These are phyloP conservation scores for Agastache rugosa DNA, from an alignment of 257 asterid species.

Conservation along the genomic window DNA sequence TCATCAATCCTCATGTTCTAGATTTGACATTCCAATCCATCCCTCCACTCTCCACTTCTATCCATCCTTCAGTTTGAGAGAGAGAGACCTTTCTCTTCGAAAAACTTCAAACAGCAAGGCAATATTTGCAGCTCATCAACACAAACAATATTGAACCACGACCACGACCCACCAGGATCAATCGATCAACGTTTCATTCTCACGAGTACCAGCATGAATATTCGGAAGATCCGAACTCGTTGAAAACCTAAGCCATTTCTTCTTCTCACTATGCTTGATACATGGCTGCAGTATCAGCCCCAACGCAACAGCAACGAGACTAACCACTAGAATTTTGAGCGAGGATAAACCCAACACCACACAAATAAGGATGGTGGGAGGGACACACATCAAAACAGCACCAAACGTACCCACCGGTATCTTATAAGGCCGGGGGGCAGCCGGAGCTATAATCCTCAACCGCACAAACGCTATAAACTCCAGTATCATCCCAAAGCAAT, in stretches of 20 bases:
- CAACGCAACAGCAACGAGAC: constrained; percentile 54
- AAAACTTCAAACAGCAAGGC: too few relatives aligned
- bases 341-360: constrained; percentile 58
- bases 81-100: not conserved
- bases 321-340: constrained; percentile 48
- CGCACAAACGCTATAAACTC: constrained; percentile 64
- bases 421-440: constrained; percentile 61
- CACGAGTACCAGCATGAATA: constrained; percentile 33
- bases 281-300: constrained; percentile 64
- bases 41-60: not conserved
- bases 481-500: constrained; percentile 70
- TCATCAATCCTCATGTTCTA: not conserved
- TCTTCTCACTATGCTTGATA: constrained; percentile 55
- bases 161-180: not conserved
- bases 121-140: not conserved
- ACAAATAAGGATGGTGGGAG: constrained; percentile 56
- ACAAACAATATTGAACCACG: too few relatives aligned
- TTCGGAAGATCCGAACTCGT: constrained; percentile 58
- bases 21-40: not conserved
- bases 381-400: constrained; percentile 55
- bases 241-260: constrained; percentile 62
- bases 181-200: constrained; percentile 35
- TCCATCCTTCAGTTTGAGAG: too few relatives aligned
- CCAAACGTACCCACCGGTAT: constrained; percentile 68
- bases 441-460: constrained; percentile 56